These are phyloP conservation scores for Chlorella sp. DNA, from an alignment of 139 green algal genomes.

Conservation along the genomic window DNA sequence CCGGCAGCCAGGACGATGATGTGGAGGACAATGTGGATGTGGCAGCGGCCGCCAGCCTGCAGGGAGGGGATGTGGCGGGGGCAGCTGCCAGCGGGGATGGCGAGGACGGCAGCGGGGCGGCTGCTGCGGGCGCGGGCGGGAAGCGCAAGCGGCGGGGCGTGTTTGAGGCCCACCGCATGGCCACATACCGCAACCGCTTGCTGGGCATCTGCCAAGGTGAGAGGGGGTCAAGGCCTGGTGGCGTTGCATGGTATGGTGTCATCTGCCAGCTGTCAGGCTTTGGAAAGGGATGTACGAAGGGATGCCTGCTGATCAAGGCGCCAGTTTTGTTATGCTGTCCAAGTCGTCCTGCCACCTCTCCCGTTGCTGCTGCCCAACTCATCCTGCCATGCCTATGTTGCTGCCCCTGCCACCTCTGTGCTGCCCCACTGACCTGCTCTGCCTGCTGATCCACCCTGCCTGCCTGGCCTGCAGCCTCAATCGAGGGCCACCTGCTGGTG, in stretches of 20 bases:
- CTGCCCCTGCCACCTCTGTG: not conserved
- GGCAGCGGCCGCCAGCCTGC: not conserved
- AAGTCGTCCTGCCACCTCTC: not conserved
- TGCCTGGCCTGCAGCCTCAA: conserved; percentile 1
- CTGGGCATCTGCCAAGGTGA: conserved; percentile 41
- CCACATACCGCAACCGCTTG: conserved; percentile 33
- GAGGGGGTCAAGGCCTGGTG: not conserved
- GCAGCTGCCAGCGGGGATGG: not conserved
- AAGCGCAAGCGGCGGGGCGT: not conserved
- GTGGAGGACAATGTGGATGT: conserved; percentile 19
- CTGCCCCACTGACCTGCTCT: not conserved
- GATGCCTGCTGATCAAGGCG: not conserved
- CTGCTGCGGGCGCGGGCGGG: not conserved
- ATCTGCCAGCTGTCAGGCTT: not conserved
- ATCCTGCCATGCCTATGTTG: not conserved
- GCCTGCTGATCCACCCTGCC: not conserved
- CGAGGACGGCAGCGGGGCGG: not conserved
- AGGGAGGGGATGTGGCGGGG: not conserved
- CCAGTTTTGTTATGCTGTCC: not conserved
- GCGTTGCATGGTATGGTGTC: not conserved
- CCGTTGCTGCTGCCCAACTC: not conserved
- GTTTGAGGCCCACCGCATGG: conserved; percentile 44
- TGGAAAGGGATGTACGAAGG: not conserved
- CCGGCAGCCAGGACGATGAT: not conserved
- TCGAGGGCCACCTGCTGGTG: conserved; percentile 15